A percentile compares a stretch with the other conserved stretches of the same genome.
phyloP scores from a whole-genome alignment of 257 asterid genomes.

The Ilex aquifolium region DNA sequence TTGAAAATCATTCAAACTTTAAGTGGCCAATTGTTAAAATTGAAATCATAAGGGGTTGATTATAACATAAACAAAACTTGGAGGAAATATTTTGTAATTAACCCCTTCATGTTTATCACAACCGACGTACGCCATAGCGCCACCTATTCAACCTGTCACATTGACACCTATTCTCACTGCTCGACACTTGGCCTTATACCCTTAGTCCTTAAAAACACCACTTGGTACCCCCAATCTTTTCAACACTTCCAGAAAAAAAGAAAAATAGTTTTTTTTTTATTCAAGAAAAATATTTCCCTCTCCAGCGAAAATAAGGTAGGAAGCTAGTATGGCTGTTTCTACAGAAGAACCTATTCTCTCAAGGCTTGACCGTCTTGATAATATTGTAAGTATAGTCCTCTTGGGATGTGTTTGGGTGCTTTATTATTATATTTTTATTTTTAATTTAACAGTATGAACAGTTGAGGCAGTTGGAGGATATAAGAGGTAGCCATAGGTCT shows the following conservation, averaged over 20 bases:
- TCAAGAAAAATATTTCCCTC: too few species aligned
- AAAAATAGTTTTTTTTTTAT: background rate
- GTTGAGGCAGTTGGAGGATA: constrained; percentile 59
- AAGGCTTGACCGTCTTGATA: constrained; percentile 53
- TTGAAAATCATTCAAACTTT: too few species aligned
- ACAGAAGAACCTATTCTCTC: constrained; percentile 60
- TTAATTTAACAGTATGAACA: too few species aligned
- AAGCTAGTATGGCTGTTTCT: constrained; percentile 12
- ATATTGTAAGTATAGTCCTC: constrained; percentile 28
- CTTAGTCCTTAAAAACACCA: background rate
- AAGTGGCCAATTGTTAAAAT: too few species aligned
- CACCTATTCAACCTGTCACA: background rate
- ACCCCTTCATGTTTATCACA: too few species aligned
- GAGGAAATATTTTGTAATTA: too few species aligned
- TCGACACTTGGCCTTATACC: background rate
- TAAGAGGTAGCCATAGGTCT: constrained; percentile 23
- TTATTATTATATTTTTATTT: too few species aligned
- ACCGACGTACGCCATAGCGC: background rate
- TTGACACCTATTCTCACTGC: background rate
- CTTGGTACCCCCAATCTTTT: background rate
- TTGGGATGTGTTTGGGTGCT: background rate
- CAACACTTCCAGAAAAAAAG: background rate
- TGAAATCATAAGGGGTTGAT: too few species aligned
- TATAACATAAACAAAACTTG: too few species aligned
- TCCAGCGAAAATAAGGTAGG: background rate